Percentiles rank a stretch among this genome's conserved stretches.
These are phyloP conservation scores for Phlegmacium glaucopus DNA, from an alignment of 768 basidiomycete species.

Conservation along the genomic window DNA sequence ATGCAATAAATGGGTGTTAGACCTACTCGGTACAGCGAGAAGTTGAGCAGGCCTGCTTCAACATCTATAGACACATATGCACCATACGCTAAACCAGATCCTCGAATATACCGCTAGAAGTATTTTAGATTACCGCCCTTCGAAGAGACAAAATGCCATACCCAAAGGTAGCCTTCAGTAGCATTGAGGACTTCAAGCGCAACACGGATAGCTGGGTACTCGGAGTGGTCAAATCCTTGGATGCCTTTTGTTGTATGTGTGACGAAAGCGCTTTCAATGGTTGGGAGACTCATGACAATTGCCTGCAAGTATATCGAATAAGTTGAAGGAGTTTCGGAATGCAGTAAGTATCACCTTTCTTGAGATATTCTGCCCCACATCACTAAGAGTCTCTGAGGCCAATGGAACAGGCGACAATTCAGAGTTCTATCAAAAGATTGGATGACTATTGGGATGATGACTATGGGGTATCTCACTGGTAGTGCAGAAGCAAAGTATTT, in stretches of 20 bases:
- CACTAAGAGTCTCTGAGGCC: conserved; percentile 65
- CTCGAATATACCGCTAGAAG: conserved; percentile 80
- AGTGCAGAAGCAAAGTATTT: conserved; percentile 63
- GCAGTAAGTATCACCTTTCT: conserved; percentile 50
- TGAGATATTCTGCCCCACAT: conserved; percentile 67
- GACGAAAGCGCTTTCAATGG: conserved; percentile 91
- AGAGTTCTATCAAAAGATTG: conserved; percentile 33
- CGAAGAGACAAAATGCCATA: conserved; percentile 21
- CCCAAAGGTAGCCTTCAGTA: conserved; percentile 94
- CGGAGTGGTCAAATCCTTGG: conserved; percentile 75
- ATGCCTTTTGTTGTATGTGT: conserved; percentile 77
- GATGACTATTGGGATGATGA: background rate
- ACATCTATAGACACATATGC: conserved; percentile 71
- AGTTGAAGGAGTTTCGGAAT: background rate
- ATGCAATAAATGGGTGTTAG: background rate
- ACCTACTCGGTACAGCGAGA: conserved; percentile 76
- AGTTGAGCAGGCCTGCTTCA: conserved; percentile 74
- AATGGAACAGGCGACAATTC: conserved; percentile 65
- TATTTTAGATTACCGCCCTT: conserved; percentile 8
- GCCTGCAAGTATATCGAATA: conserved; percentile 44
- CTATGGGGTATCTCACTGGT: conserved; percentile 42
- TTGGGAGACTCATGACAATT: conserved; percentile 83
- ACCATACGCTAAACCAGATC: conserved; percentile 94
- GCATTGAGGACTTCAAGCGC: conserved; percentile 87
- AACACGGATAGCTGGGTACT: conserved; percentile 83